phyloP scores from a whole-genome alignment of 2,329 filamentous ascomycete genomes.

The Xylaria sp. region DNA sequence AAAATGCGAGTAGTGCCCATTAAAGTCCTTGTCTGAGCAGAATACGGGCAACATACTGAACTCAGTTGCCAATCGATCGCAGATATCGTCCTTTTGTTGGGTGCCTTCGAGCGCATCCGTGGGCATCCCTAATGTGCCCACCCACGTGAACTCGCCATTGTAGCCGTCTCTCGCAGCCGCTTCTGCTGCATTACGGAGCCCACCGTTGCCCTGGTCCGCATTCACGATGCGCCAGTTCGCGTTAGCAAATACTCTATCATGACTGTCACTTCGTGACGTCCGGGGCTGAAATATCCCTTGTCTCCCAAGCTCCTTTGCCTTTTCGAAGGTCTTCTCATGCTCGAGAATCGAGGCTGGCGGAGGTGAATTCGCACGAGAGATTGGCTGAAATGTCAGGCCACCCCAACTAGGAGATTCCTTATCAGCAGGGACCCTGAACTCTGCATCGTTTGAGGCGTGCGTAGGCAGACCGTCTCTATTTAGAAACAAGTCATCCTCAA shows the following conservation, averaged over 20 bases:
- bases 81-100: slow-evolving; percentile 80
- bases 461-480: slow-evolving; percentile 65
- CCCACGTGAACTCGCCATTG: slow-evolving; percentile 80
- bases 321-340: slow-evolving; percentile 62
- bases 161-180: slow-evolving; percentile 74
- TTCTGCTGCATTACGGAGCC: slow-evolving; percentile 84
- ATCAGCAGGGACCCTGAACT: slow-evolving; percentile 70
- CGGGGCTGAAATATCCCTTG: slow-evolving; percentile 64
- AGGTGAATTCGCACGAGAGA: slow-evolving; percentile 73
- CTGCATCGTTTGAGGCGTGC: slow-evolving; percentile 56
- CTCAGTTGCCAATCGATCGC: slow-evolving; percentile 79
- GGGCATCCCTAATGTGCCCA: slow-evolving; percentile 92
- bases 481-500: slow-evolving; percentile 50
- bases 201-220: slow-evolving; percentile 90
- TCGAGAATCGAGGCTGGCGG: slow-evolving; percentile 79
- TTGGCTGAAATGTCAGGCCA: slow-evolving; percentile 75
- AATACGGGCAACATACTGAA: slow-evolving; percentile 84
- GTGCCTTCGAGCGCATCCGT: slow-evolving; percentile 81
- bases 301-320: slow-evolving; percentile 62
- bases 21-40: slow-evolving; percentile 88
- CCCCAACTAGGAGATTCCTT: slow-evolving; percentile 81
- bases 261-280: slow-evolving; percentile 63
- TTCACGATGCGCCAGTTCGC: slow-evolving; percentile 83
- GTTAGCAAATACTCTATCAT: slow-evolving; percentile 74
- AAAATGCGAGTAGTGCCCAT: slow-evolving; percentile 93